phyloP scores from a whole-genome alignment of 805 yeast genomes.

The Yamadazyma sp. region DNA sequence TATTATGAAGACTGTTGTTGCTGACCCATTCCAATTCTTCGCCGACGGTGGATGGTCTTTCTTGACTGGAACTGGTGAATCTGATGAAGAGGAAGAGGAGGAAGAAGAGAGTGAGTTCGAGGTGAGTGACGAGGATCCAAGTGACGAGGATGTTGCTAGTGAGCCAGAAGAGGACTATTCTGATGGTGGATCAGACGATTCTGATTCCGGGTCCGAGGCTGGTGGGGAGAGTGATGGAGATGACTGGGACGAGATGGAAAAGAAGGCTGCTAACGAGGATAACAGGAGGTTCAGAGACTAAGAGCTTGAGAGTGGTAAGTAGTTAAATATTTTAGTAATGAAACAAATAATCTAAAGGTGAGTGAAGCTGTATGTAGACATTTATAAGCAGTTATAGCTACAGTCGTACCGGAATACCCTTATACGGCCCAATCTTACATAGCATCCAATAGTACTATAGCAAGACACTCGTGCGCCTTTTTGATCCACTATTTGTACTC shows the following conservation, averaged over 20 bases:
- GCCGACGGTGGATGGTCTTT: constrained; percentile 95
- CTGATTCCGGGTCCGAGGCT: constrained; percentile 31
- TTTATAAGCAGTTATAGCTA: too few relatives aligned
- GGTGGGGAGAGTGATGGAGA: constrained; percentile 40
- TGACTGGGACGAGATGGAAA: constrained; percentile 65
- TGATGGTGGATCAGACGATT: constrained; percentile 32
- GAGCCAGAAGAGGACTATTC: constrained; percentile 48
- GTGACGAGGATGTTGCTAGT: constrained; percentile 60
- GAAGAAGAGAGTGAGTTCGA: constrained; percentile 74
- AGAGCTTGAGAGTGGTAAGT: not conserved
- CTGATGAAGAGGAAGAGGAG: constrained; percentile 63
- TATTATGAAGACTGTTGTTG: constrained; percentile 88
- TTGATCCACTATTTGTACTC: too few relatives aligned
- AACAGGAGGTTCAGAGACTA: constrained; percentile 28
- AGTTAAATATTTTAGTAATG: not conserved
- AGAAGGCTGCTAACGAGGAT: constrained; percentile 53
- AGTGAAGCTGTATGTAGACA: too few relatives aligned
- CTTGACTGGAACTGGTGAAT: constrained; percentile 82
- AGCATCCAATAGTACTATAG: too few relatives aligned
- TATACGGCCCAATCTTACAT: too few relatives aligned
- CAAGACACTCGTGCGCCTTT: too few relatives aligned
- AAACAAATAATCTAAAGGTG: too few relatives aligned
- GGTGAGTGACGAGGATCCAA: constrained; percentile 58
- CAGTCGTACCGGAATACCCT: too few relatives aligned
- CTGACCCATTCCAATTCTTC: constrained; percentile 94